Conservation (phyloP, 768 basidiomycete species). For the Macrolepiota fuliginosa region DNA sequence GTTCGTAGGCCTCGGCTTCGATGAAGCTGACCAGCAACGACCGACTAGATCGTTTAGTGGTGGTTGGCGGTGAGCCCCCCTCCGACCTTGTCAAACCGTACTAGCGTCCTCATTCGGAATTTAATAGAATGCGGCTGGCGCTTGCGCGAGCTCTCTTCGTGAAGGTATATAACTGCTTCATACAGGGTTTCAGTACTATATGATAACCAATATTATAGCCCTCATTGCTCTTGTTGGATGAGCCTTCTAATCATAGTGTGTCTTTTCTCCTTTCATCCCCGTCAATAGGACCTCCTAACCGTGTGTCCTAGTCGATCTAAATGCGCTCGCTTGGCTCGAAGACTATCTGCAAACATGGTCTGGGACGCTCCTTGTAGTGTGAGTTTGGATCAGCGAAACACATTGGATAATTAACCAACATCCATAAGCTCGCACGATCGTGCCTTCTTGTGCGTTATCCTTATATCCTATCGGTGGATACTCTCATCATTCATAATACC, state of each 20-base stretch:
- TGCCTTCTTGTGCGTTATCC: constrained; percentile 72
- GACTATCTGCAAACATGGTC: constrained; percentile 96
- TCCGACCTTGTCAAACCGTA: not conserved
- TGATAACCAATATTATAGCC: constrained; percentile 36
- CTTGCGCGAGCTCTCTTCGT: constrained; percentile 95
- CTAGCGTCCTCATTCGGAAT: not conserved
- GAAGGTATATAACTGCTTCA: constrained; percentile 48
- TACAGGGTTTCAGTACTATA: not conserved
- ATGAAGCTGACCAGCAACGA: constrained; percentile 79
- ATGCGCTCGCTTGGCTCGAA: constrained; percentile 96
- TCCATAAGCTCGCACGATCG: constrained; percentile 86
- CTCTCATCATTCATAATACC: constrained; percentile 1
- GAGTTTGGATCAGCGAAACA: constrained; percentile 24
- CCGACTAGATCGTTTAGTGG: constrained; percentile 89
- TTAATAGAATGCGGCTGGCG: constrained; percentile 86
- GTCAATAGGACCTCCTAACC: not conserved
- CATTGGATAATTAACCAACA: constrained; percentile 7
- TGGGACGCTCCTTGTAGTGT: constrained; percentile 92
- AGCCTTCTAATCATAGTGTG: constrained; percentile 96
- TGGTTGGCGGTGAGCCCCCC: constrained; percentile 79
- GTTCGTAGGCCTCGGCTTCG: constrained; percentile 80
- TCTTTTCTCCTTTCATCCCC: not conserved
- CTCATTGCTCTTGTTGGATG: constrained; percentile 78
- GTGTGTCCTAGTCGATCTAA: constrained; percentile 68
- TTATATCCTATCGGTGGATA: not conserved